Base-by-base conservation (phyloP, 352 stramenopile genomes). In the Phytopythium montanum region DNA sequence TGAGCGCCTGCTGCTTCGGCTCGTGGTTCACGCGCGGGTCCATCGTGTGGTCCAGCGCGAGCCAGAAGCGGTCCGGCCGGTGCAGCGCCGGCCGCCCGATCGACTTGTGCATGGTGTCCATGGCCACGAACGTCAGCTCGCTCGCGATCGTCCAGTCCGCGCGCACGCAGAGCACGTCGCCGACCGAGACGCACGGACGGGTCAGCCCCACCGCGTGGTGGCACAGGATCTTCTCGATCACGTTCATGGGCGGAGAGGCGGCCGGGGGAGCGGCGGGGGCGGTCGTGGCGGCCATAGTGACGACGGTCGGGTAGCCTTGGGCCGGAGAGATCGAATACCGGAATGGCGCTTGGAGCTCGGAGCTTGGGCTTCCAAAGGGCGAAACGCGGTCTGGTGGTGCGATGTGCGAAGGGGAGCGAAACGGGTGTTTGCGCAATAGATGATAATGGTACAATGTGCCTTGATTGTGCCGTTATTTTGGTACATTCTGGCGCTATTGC, bases 181-280 rank as follows among this genome's bases (percentile, higher is more conserved):
- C 84, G n/a, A 85, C 73, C 3, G 44, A 56, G 52, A 92, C 83
- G 31, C 65, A 76, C 0, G 79, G 76, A 51, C 76, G 36, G 16
- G 54, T 48, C 31, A 90, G 71, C 16, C 76, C 76, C 41, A 87
- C 76, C 18, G 76, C 76, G 64, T 87, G 76, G 66, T 87, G 76
- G 70, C 78, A 90, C 57, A 93, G 61, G 70, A 91, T 91, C 78
- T 93, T 93, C 62, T 93, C 84, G 68, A 92, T 90, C 48, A 89
- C 82, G 70, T 92, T 92, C 82, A 92, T 92, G 19, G 76, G 78
- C 62, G 69, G 72, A 38, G 44, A n/a, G n/a, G n/a, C 12, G 7
- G 33, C 5, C 42, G 19, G 16, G 21, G 36, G 9, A 49, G 42
- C 29, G 3, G 33, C 5, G 33, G 33, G 5, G 8, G 33, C 31